Evolutionary conservation across 192 early-diverging fungal genomes (phyloP), one percentile per base, ranked within the genome.

Genomic region (Phlyctochytrium bullatum): DNA sequence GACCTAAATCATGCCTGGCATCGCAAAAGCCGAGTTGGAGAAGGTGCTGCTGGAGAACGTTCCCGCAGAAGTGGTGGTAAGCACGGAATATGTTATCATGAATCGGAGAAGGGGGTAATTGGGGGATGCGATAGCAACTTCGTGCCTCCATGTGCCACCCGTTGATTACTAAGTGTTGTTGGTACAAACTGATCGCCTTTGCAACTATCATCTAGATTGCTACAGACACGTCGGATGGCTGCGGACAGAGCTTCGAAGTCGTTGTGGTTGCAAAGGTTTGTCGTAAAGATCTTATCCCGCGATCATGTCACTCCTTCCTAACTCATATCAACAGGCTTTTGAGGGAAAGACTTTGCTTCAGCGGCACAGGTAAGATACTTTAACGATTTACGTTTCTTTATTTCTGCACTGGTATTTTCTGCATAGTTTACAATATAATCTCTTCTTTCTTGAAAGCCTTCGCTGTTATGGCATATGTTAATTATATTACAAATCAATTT

Each of bases 161-260:
- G n/a, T n/a, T n/a, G n/a, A n/a, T n/a, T n/a, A n/a, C n/a, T n/a
- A n/a, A n/a, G n/a, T n/a, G n/a, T 59, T 2, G 57, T 14, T 17
- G 57, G 57, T 27, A 28, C 25, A 50, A 50, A 50, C n/a, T 16
- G 14, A 50, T 50, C n/a, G 14, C 12, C 12, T 16, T n/a, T 12
- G 14, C 14, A 16, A 24, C 61, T n/a, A 28, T n/a, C n/a, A n/a
- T n/a, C 12, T 66, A 76, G 77, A 74, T 79, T 32, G 81, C 85
- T 28, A 54, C 36, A 29, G 87, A 89, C 73, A 78, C 74, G n/a
- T 78, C 82, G 65, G 88, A 89, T 62, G 92, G 92, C 23, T 94
- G 92, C 78, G 92, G 92, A 50, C 88, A 91, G 67, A 84, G 78
- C 76, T 92, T 89, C 73, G 88, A 94, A 47, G 88, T 92, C 36